These are phyloP conservation scores for Begonia peltatifolia DNA, from an alignment of 306 rosid genomes.

Conservation along the genomic window DNA sequence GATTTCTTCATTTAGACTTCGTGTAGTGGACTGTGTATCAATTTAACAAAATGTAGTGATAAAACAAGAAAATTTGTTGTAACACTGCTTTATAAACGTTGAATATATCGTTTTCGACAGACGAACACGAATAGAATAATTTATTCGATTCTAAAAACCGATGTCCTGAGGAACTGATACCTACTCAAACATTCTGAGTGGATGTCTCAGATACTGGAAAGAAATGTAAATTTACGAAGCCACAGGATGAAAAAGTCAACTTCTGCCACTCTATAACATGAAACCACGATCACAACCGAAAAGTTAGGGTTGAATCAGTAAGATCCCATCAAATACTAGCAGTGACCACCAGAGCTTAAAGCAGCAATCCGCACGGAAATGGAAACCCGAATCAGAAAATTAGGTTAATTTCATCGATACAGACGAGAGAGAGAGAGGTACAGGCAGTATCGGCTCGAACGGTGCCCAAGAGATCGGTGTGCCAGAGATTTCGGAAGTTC, in stretches of 20 bases:
- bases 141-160: too few species aligned
- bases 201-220: too few species aligned
- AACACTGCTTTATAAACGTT: too few species aligned
- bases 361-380: slow-evolving; percentile 59
- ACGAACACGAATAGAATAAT: too few species aligned
- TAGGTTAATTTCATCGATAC: neutral
- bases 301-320: neutral
- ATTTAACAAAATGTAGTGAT: too few species aligned
- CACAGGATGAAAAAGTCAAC: neutral
- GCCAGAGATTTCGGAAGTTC: slow-evolving; percentile 77
- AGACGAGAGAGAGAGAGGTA: slow-evolving; percentile 12
- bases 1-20: too few species aligned
- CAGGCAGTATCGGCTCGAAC: slow-evolving; percentile 57
- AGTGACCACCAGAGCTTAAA: slow-evolving; percentile 53
- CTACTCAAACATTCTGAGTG: too few species aligned
- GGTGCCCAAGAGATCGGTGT: slow-evolving; percentile 47
- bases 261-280: neutral
- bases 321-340: neutral
- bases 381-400: slow-evolving; percentile 3
- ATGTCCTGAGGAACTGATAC: too few species aligned
- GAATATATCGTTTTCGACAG: too few species aligned
- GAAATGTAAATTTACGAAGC: neutral
- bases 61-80: too few species aligned
- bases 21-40: too few species aligned
- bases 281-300: neutral